Base-by-base conservation (phyloP, 2,329 filamentous ascomycete species). In the Ceratocystis alfenasii region DNA sequence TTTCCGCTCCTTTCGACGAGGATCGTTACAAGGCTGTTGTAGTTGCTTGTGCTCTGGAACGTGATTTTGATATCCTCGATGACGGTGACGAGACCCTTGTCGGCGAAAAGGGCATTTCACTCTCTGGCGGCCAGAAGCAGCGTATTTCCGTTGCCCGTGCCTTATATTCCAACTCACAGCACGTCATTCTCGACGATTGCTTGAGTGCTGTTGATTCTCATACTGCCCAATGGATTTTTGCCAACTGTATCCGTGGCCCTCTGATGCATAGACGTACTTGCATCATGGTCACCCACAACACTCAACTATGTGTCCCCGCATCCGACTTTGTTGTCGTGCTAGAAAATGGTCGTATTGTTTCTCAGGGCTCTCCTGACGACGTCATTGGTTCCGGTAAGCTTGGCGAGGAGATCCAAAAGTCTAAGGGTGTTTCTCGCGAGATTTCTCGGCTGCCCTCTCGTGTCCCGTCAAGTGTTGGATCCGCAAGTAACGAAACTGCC, bases 151-250 rank as follows among this genome's bases (percentile, higher is more conserved):
- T 99, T 57, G 94, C 94, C n/a, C 87, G 94, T 70, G 94, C 94
- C 1, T 81, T 99, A n/a, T 99, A 99, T 76, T 96, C 90, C 70
- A 93, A 90, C 75, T 95, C 92, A 5, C 87, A 87, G 64, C 93
- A 97, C 74, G 78, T 99, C 17, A 82, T 99, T 10, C 81, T 99
- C 62, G 94, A 99, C 72, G 94, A 99, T 74, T 96, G 95, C 69
- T 81, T 99, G 55, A 96, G 92, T 73, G 94, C 94, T 33, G 94
- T 99, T 44, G 94, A 99, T 74, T 95, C 94, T 2, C 94, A 99
- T 72, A 97, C 94, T 0, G 92, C 92, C 1, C 95, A 96, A 74
- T 96, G 95, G 87, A 97, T 99, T 70, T 97, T 97, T 76, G 88
- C 88, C 73, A 88, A 96, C 75, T 95, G 92, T 68, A 87, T 99